phyloP scores from a whole-genome alignment of 2,329 filamentous ascomycete species.

The Verticillium albo-atrum region DNA sequence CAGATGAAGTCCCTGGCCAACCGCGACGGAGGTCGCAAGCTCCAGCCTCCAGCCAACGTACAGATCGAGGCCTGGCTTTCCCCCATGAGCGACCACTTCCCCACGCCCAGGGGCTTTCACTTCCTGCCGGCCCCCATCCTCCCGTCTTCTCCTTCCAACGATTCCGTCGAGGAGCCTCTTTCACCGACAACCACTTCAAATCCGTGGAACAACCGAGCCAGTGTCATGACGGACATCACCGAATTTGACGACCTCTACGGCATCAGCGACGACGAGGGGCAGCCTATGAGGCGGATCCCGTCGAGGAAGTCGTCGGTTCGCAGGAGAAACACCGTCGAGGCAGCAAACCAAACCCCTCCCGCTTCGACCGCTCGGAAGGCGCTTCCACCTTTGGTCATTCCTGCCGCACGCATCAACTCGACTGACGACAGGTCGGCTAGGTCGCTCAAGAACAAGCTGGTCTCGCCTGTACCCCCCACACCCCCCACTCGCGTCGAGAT shows the following conservation, averaged over 20 bases:
- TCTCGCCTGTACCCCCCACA: slow-evolving; percentile 58
- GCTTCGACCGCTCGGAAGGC: slow-evolving; percentile 19
- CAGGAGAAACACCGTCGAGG: slow-evolving; percentile 36
- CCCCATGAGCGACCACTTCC: slow-evolving; percentile 62
- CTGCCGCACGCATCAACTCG: slow-evolving; percentile 27
- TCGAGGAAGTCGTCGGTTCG: slow-evolving; percentile 28
- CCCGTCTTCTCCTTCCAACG: slow-evolving; percentile 55
- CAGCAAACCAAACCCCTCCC: slow-evolving; percentile 13
- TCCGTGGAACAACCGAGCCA: slow-evolving; percentile 58
- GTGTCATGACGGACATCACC: slow-evolving; percentile 59
- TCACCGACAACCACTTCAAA: slow-evolving; percentile 53
- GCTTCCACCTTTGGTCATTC: slow-evolving; percentile 51
- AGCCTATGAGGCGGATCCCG: slow-evolving; percentile 13
- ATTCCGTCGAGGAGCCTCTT: slow-evolving; percentile 44
- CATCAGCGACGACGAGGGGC: slow-evolving; percentile 72
- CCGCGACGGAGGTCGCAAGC: not conserved
- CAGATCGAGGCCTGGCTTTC: slow-evolving; percentile 43
- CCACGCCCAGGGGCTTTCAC: slow-evolving; percentile 64
- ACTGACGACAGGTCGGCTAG: slow-evolving; percentile 34
- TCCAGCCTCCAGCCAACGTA: not conserved
- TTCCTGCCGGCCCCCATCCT: slow-evolving; percentile 60
- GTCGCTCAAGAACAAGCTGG: slow-evolving; percentile 41
- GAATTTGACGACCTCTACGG: slow-evolving; percentile 88
- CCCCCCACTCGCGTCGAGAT: slow-evolving; percentile 67
- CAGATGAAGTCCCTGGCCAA: not conserved